Conservation (phyloP, 257 asterid genomes). For the Rubia yunnanensis region DNA sequence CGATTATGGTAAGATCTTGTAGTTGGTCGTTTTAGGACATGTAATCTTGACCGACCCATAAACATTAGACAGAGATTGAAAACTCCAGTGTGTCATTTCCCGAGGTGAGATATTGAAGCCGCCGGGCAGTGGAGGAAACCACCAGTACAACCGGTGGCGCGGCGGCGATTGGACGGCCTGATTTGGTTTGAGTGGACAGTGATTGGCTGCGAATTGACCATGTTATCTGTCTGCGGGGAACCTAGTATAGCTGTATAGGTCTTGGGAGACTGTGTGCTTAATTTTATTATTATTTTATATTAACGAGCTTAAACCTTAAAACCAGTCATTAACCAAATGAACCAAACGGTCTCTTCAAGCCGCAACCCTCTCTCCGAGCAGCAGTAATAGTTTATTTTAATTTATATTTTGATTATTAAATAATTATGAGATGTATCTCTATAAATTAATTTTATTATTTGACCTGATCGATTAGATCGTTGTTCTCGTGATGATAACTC, state of each 20-base stretch:
- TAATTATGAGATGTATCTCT: too few relatives aligned
- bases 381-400: too few relatives aligned
- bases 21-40: constrained; percentile 3
- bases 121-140: background rate
- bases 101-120: background rate
- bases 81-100: background rate
- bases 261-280: background rate
- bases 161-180: constrained; percentile 3
- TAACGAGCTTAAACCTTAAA: too few relatives aligned
- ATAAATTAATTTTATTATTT: too few relatives aligned
- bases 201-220: background rate
- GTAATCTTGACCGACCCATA: too few relatives aligned
- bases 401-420: too few relatives aligned
- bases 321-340: background rate
- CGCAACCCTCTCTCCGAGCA: too few relatives aligned
- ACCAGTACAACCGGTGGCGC: background rate
- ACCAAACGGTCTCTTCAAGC: too few relatives aligned
- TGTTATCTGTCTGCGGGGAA: background rate
- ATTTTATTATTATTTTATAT: too few relatives aligned
- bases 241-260: background rate
- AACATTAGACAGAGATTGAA: background rate
- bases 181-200: background rate
- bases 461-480: too few relatives aligned
- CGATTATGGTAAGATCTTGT: constrained; percentile 10
- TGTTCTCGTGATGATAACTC: too few relatives aligned